Conservation (phyloP, 805 yeast species). For the Cyberlindnera galapagoensis region DNA sequence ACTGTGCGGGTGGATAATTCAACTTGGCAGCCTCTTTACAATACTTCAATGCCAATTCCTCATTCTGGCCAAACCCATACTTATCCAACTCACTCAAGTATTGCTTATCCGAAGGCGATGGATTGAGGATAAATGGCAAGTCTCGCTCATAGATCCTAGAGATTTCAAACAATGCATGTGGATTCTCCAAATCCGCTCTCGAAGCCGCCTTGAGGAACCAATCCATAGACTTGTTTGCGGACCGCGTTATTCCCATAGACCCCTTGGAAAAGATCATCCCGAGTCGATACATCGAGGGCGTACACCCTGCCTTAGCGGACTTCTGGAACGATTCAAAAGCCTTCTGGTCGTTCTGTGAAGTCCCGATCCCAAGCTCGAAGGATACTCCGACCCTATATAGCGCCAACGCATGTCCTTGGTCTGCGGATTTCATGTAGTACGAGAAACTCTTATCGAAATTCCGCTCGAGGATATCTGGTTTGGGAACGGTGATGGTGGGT, state of each 20-base stretch:
- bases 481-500: slow-evolving; percentile 37
- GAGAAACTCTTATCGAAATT: slow-evolving; percentile 59
- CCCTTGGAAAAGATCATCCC: slow-evolving; percentile 60
- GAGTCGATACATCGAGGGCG: slow-evolving; percentile 65
- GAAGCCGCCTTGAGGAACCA: slow-evolving; percentile 49
- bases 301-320: slow-evolving; percentile 58
- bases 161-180: slow-evolving; percentile 53
- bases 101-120: slow-evolving; percentile 22
- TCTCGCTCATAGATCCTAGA: slow-evolving; percentile 49
- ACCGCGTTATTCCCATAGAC: slow-evolving; percentile 30
- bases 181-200: slow-evolving; percentile 36
- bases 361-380: slow-evolving; percentile 59
- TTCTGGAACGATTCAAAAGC: slow-evolving; percentile 49
- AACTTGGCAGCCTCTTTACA: slow-evolving; percentile 54
- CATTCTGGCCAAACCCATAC: slow-evolving; percentile 28
- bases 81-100: slow-evolving; percentile 29
- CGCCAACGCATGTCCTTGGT: slow-evolving; percentile 50
- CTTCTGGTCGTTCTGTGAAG: slow-evolving; percentile 34
- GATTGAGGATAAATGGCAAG: slow-evolving; percentile 20
- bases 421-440: slow-evolving; percentile 53
- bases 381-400: slow-evolving; percentile 67
- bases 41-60: slow-evolving; percentile 39
- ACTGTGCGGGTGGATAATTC: slow-evolving; percentile 62
- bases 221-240: slow-evolving; percentile 36
- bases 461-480: slow-evolving; percentile 41